phyloP scores from a whole-genome alignment of 2,329 filamentous ascomycete species.

The Exophiala alcalophila region DNA sequence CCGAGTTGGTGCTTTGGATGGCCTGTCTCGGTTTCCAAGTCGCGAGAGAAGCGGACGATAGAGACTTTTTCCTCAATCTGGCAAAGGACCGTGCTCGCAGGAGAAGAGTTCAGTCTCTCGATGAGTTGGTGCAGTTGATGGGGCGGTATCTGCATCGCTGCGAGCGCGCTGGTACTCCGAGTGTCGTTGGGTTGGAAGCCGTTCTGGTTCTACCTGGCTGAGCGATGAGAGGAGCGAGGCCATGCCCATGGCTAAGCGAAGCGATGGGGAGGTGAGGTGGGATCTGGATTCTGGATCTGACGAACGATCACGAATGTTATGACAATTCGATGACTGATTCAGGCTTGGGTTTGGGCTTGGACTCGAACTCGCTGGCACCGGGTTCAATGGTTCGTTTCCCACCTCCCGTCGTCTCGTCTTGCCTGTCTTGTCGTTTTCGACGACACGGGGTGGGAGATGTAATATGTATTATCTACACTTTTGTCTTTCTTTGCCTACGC shows the following conservation, averaged over 20 bases:
- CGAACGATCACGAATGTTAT: too few species aligned
- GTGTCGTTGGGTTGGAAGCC: conserved; percentile 7
- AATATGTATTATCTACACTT: too few species aligned
- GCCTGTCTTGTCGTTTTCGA: too few species aligned
- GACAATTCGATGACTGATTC: too few species aligned
- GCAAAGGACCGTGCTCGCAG: conserved; percentile 4
- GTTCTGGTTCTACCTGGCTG: conserved; percentile 1
- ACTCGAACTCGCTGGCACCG: too few species aligned
- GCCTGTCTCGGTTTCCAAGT: conserved; percentile 12
- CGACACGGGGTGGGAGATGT: too few species aligned
- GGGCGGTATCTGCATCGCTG: conserved; percentile 18
- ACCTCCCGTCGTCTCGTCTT: too few species aligned
- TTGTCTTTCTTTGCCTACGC: too few species aligned
- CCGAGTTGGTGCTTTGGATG: conserved; percentile 21
- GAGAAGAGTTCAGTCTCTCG: background rate
- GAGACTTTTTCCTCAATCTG: conserved; percentile 13
- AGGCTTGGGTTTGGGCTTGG: background rate
- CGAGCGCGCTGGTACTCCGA: conserved; percentile 10
- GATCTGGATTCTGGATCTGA: too few species aligned
- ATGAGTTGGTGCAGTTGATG: conserved; percentile 14
- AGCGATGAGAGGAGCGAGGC: background rate
- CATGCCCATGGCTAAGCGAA: background rate
- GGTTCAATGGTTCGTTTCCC: too few species aligned
- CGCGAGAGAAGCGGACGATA: conserved; percentile 1
- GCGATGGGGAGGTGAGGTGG: too few species aligned